phyloP scores from a whole-genome alignment of 2,329 filamentous ascomycete species.

The Lasiodiplodia hormozganensis region DNA sequence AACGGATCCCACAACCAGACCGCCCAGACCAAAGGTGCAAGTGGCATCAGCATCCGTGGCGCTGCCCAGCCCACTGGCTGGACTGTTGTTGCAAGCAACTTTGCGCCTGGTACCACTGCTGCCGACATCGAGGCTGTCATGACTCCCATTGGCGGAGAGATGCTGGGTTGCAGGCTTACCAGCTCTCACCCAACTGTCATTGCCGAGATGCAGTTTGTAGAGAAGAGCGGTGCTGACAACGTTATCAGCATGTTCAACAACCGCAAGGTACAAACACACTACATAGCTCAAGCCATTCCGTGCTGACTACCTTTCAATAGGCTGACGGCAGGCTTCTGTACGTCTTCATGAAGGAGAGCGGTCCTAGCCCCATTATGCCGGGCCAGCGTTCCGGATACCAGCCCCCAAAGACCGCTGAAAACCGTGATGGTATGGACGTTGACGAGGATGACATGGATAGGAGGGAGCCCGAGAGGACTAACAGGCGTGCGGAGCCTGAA shows the following conservation, averaged over 20 bases:
- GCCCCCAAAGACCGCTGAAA: constrained; percentile 31
- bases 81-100: constrained; percentile 78
- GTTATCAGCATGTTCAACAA: constrained; percentile 80
- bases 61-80: constrained; percentile 51
- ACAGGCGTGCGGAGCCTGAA: constrained; percentile 42
- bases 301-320: constrained; percentile 46
- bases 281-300: not conserved
- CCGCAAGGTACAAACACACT: constrained; percentile 10
- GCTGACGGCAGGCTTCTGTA: constrained; percentile 77
- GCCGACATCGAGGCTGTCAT: constrained; percentile 85
- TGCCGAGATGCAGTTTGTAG: constrained; percentile 77
- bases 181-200: constrained; percentile 74
- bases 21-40: constrained; percentile 41
- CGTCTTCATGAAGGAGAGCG: constrained; percentile 70
- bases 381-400: constrained; percentile 24
- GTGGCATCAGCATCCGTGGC: constrained; percentile 75
- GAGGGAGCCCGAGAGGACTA: constrained; percentile 33
- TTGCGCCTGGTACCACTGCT: constrained; percentile 80
- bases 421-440: constrained; percentile 53
- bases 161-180: constrained; percentile 71
- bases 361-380: constrained; percentile 37
- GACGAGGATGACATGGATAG: constrained; percentile 38
- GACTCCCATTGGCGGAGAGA: constrained; percentile 71
- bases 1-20: constrained; percentile 34
- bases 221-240: constrained; percentile 73